These are phyloP conservation scores for Solanum hybrid DNA, from an alignment of 305 asterid genomes.

Conservation along the genomic window DNA sequence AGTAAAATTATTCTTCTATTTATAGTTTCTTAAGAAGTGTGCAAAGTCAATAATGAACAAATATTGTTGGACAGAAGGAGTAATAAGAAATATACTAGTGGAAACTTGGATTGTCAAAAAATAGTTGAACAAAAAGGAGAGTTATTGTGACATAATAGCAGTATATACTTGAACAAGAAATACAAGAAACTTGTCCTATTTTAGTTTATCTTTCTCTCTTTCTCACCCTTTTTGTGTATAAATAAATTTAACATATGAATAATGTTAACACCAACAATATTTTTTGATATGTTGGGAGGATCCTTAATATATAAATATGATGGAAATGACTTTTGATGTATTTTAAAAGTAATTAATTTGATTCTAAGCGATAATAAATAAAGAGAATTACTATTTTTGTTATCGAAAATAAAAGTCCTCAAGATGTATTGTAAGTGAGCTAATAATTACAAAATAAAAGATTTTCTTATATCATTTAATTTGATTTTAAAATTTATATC, in stretches of 20 bases:
- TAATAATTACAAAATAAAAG: not conserved
- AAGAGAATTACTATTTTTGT: not conserved
- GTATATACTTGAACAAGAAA: not conserved
- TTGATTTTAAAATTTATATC: not conserved
- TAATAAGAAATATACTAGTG: not conserved
- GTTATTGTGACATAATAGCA: not conserved
- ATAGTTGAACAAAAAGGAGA: not conserved
- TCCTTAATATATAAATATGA: not conserved
- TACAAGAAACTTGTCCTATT: not conserved
- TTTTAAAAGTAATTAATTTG: not conserved
- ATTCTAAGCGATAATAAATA: not conserved
- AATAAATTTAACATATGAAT: not conserved
- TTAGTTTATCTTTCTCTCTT: not conserved
- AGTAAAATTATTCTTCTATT: too few relatives aligned
- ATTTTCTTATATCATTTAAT: fast-evolving
- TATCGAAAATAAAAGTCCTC: not conserved
- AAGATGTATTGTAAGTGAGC: not conserved
- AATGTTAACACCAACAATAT: not conserved
- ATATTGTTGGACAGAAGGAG: too few relatives aligned
- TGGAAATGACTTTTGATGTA: not conserved
- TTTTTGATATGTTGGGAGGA: not conserved
- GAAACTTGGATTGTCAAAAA: not conserved
- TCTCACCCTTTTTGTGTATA: not conserved
- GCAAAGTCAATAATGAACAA: too few relatives aligned
- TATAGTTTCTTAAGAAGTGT: too few relatives aligned